These are phyloP conservation scores for Sonneratia caseolaris DNA, from an alignment of 345 rosid genomes.

Conservation along the genomic window DNA sequence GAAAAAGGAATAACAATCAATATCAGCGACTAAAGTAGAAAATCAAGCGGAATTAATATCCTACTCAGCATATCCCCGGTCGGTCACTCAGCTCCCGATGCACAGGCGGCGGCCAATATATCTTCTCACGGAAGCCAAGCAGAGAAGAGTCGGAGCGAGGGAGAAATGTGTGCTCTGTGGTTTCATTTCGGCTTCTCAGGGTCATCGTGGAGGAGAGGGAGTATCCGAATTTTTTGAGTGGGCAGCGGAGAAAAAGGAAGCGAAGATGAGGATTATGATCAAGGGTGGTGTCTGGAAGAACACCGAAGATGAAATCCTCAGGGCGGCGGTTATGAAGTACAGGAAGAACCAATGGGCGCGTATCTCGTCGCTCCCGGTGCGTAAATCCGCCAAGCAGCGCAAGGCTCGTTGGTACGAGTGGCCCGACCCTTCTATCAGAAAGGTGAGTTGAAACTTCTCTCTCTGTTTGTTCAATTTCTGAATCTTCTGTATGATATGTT, in stretches of 20 bases:
- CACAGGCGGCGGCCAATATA: too few species aligned
- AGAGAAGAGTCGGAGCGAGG: too few species aligned
- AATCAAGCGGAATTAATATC: too few species aligned
- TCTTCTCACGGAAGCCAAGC: too few species aligned
- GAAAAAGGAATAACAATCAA: too few species aligned
- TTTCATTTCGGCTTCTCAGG: too few species aligned
- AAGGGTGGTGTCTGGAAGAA: constrained; percentile 99
- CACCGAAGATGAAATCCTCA: constrained; percentile 99
- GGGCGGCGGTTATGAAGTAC: constrained; percentile 98
- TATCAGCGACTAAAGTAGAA: too few species aligned
- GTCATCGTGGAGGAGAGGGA: too few species aligned
- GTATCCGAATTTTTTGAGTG: neutral
- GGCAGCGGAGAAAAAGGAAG: neutral
- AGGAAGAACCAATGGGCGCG: constrained; percentile 99
- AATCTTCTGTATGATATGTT: neutral
- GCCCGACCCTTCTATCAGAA: constrained; percentile 99
- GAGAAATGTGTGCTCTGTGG: too few species aligned
- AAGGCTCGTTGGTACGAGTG: constrained; percentile 99
- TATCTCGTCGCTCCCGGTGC: constrained; percentile 92
- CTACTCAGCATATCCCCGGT: too few species aligned
- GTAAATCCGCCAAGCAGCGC: constrained; percentile 98
- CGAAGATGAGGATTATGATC: constrained; percentile 99
- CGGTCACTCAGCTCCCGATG: too few species aligned
- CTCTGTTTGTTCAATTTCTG: neutral
- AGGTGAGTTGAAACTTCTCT: constrained; percentile 26